phyloP scores from a whole-genome alignment of 2,329 filamentous ascomycete species.

The Fusarium virguliforme region DNA sequence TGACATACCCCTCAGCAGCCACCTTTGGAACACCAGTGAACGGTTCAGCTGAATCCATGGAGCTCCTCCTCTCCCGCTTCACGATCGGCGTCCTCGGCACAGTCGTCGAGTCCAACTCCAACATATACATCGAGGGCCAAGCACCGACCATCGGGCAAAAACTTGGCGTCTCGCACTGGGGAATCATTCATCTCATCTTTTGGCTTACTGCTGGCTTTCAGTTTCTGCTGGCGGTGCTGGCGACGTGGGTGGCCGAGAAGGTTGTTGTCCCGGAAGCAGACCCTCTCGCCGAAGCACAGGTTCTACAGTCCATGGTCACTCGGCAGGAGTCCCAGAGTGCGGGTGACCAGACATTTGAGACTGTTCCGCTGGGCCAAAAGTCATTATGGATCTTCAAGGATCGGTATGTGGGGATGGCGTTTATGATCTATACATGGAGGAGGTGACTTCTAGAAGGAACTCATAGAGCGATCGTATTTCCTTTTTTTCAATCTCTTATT shows the following conservation, averaged over 20 bases:
- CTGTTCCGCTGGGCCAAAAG: not conserved
- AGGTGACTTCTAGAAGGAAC: not conserved
- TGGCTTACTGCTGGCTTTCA: conserved; percentile 17
- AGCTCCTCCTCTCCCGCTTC: conserved; percentile 18
- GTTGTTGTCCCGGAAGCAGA: conserved; percentile 18
- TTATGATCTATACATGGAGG: conserved; percentile 6
- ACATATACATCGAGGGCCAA: conserved; percentile 2
- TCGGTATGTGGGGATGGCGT: not conserved
- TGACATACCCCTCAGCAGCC: not conserved
- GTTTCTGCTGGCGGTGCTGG: conserved; percentile 13
- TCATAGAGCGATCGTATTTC: not conserved
- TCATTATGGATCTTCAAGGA: conserved; percentile 13
- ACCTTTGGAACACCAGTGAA: not conserved
- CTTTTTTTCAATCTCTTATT: not conserved
- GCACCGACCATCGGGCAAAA: conserved; percentile 15
- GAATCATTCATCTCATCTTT: not conserved
- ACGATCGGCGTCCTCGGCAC: conserved; percentile 11
- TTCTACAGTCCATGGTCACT: conserved; percentile 17
- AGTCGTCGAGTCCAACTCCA: not conserved
- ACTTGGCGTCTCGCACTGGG: conserved; percentile 18
- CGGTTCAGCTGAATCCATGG: not conserved
- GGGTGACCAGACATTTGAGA: not conserved
- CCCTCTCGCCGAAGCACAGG: conserved; percentile 11
- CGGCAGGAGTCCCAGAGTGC: not conserved
- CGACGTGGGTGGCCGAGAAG: conserved; percentile 9